Base-by-base conservation (phyloP, 2,329 filamentous ascomycete species). In the Xylaria sp. region DNA sequence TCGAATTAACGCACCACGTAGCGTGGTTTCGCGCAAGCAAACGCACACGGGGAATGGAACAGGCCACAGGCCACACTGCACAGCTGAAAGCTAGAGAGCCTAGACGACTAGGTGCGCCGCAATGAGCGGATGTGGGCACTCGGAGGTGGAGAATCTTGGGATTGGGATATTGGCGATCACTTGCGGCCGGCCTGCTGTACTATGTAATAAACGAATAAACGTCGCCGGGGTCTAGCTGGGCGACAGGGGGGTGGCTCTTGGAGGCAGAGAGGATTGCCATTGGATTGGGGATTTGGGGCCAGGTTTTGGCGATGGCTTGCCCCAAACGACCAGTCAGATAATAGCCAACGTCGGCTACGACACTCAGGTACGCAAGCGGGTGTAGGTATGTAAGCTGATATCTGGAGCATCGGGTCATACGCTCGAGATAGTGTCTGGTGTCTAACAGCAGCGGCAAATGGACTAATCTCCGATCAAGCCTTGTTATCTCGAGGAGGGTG, bases 71-170 rank as follows among this genome's bases (percentile, higher is more conserved):
- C 66, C 66, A 66, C 62, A 63, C 54, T 36, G 59, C 53, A 15
- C 36, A 57, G 46, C 53, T 40, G 56, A 65, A 57, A 44, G 40
- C 58, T 51, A 51, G 49, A 38, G 17, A 56, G 49, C 5, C 17
- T 46, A n/a, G 60, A 15, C 28, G 33, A 33, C 33, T 33, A 42
- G 54, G 51, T 20, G 26, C 51, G 60, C 51, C 42, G 60, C 28
- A 56, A n/a, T 28, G 49, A 63, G 56, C 44, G 51, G 46, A 40
- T 70, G 61, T 70, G 63, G 58, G 51, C 58, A 66, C 68, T 68
- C 61, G 65, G 61, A 49, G 57, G 62, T 67, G 65, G 67, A 64
- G 65, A 67, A 61, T 61, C 48, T 51, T 61, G 26, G 59, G 65
- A 67, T 65, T 42, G 33, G 33, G 33, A 33, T 33, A 33, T 33